Evolutionary conservation across 345 rosid species (phyloP).

Genomic region (Eucalyptus brandiana): DNA sequence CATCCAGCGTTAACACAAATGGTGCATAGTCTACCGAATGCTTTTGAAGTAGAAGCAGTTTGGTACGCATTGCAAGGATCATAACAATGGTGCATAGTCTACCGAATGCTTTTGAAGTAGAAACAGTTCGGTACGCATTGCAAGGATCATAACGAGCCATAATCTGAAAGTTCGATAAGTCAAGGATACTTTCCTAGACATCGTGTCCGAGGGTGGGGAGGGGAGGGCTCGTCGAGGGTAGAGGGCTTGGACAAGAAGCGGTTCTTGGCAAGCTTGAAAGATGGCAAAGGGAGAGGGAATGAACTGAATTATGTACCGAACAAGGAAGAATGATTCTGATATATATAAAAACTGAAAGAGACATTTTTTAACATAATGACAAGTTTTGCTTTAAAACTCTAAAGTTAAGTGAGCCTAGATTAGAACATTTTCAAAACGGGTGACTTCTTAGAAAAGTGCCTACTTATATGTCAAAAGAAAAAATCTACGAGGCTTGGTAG

Average conservation of each 20-base stretch:
- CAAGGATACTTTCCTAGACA: too few relatives aligned
- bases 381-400: not conserved
- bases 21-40: not conserved
- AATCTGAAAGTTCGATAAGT: not conserved
- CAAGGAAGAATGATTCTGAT: accelerated
- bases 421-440: not conserved
- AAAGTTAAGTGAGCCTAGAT: not conserved
- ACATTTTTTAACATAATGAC: too few relatives aligned
- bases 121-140: not conserved
- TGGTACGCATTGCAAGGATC: too few relatives aligned
- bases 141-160: not conserved
- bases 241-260: too few relatives aligned
- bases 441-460: not conserved
- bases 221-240: too few relatives aligned
- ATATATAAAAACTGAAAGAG: not conserved
- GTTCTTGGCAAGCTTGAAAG: too few relatives aligned
- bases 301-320: too few relatives aligned
- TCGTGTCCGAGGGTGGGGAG: accelerated
- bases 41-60: not conserved
- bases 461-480: too few relatives aligned
- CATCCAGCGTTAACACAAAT: not conserved
- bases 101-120: not conserved
- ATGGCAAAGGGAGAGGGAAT: too few relatives aligned
- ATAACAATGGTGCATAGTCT: not conserved
- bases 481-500: accelerated